phyloP scores from a whole-genome alignment of 306 rosid genomes.

The Begonia masoniana region DNA sequence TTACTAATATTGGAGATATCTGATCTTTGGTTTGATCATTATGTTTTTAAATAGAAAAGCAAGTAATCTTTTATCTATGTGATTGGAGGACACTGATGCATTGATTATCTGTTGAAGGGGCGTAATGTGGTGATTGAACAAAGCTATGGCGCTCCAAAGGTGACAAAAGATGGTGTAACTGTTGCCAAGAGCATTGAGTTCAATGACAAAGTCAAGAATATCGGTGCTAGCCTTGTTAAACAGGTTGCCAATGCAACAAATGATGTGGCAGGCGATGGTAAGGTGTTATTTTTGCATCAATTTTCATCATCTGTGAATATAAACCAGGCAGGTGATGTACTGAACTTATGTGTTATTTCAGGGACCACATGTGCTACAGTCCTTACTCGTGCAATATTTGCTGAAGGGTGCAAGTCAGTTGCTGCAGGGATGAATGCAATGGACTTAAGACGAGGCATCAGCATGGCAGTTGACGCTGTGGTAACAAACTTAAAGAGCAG shows the following conservation, averaged over 20 bases:
- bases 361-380: constrained; percentile 95
- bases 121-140: constrained; percentile 87
- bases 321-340: background rate
- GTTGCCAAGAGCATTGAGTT: constrained; percentile 92
- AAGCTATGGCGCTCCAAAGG: constrained; percentile 89
- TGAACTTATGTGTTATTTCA: constrained; percentile 15
- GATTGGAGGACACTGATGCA: background rate
- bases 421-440: constrained; percentile 98
- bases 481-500: constrained; percentile 85
- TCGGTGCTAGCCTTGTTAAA: constrained; percentile 95
- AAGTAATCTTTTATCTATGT: background rate
- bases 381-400: constrained; percentile 72
- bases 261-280: constrained; percentile 92
- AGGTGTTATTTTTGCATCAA: constrained; percentile 8
- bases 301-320: background rate
- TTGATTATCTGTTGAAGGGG: constrained; percentile 34
- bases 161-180: constrained; percentile 92
- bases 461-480: constrained; percentile 80
- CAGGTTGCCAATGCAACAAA: constrained; percentile 98
- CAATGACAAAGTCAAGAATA: constrained; percentile 73
- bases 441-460: constrained; percentile 90
- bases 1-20: background rate
- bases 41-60: background rate
- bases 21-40: background rate
- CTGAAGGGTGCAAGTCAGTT: constrained; percentile 96